phyloP scores from a whole-genome alignment of 2,329 filamentous ascomycete species.

The Paradendryphiella salina region DNA sequence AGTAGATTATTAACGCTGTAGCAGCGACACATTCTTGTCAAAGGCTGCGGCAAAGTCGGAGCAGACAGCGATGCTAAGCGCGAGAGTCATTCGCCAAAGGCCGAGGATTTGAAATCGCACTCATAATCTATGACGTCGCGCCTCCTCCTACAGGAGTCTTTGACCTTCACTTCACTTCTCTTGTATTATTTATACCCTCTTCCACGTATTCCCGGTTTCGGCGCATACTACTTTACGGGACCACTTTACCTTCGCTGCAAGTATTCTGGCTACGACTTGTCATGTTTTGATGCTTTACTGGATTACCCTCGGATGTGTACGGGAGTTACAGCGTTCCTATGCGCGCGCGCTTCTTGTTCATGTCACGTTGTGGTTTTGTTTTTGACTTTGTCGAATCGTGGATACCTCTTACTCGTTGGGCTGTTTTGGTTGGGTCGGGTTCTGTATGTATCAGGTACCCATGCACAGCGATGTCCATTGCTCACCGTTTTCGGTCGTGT shows the following conservation, averaged over 20 bases:
- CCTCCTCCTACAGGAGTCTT: conserved; percentile 1
- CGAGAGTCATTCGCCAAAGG: conserved; percentile 42
- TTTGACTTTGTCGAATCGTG: conserved; percentile 21
- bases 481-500: conserved; percentile 8
- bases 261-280: conserved; percentile 33
- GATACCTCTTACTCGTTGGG: conserved; percentile 39
- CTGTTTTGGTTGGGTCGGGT: conserved; percentile 13
- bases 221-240: conserved; percentile 23
- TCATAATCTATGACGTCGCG: conserved; percentile 6
- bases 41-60: conserved; percentile 63
- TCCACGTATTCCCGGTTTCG: conserved; percentile 12
- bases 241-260: conserved; percentile 31
- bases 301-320: conserved; percentile 18
- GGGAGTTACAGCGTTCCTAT: conserved; percentile 3
- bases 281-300: conserved; percentile 28
- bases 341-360: conserved; percentile 1
- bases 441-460: conserved; percentile 30
- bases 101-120: conserved; percentile 38
- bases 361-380: conserved; percentile 9
- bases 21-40: conserved; percentile 68
- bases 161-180: conserved; percentile 31
- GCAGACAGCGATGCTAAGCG: conserved; percentile 40
- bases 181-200: conserved; percentile 43
- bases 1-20: conserved; percentile 34
- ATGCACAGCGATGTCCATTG: conserved; percentile 6